phyloP scores from a whole-genome alignment of 164 flowering plant genomes.

The Magnolia sinica region DNA sequence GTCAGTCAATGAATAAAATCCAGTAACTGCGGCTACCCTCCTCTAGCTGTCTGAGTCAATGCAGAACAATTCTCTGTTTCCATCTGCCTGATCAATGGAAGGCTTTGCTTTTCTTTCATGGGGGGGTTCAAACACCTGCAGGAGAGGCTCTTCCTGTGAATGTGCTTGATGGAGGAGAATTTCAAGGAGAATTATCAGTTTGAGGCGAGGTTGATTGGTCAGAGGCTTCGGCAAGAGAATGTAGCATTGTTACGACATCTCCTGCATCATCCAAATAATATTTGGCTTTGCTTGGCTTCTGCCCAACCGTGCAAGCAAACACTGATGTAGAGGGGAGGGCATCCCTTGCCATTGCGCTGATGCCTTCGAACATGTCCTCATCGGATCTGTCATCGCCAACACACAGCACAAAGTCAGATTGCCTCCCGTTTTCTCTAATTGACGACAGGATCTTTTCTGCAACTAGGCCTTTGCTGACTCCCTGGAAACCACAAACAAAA shows the following conservation, averaged over 20 bases:
- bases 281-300: conserved; percentile 30
- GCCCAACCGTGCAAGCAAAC: conserved; percentile 63
- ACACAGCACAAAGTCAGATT: conserved; percentile 44
- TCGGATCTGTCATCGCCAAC: conserved; percentile 59
- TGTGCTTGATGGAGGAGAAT: neutral
- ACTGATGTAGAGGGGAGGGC: conserved; percentile 27
- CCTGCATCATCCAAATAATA: conserved; percentile 46
- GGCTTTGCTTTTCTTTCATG: neutral
- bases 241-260: conserved; percentile 43
- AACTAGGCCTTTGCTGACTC: conserved; percentile 45
- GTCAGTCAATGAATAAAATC: neutral
- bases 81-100: neutral
- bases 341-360: conserved; percentile 22
- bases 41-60: neutral
- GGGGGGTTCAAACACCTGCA: neutral
- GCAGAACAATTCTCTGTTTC: neutral
- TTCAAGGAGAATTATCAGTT: neutral
- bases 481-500: conserved; percentile 23
- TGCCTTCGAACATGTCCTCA: conserved; percentile 54
- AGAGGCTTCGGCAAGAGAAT: conserved; percentile 43
- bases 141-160: neutral
- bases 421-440: conserved; percentile 28
- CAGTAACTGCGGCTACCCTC: neutral
- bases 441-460: conserved; percentile 39
- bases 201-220: conserved; percentile 10